Conservation (phyloP, 345 rosid species). For the Moringa oleifera region DNA sequence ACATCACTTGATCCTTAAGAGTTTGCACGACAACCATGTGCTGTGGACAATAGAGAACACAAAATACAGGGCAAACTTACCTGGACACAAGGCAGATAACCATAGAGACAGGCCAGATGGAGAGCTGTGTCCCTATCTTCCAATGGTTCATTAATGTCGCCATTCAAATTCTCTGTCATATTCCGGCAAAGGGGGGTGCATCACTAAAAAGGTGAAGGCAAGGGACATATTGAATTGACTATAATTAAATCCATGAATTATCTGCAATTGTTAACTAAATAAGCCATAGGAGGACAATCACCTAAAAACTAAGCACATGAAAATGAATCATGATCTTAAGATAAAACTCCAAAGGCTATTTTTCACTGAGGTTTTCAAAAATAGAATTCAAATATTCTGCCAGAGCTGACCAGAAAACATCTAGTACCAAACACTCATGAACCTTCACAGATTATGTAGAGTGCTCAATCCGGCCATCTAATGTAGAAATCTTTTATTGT, state of each 20-base stretch:
- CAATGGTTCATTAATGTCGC: constrained; percentile 70
- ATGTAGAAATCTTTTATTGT: too few species aligned
- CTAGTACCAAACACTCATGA: too few species aligned
- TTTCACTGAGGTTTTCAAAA: background rate
- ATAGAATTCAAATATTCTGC: background rate
- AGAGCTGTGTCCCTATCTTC: constrained; percentile 94
- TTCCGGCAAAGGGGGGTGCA: constrained; percentile 2
- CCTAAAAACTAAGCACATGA: background rate
- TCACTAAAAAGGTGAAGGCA: background rate
- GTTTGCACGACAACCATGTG: constrained; percentile 1
- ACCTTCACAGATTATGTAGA: too few species aligned
- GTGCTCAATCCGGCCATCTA: too few species aligned
- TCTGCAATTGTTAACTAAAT: background rate
- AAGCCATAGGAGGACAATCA: background rate
- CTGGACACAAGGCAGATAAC: constrained; percentile 76
- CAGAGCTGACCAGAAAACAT: too few species aligned
- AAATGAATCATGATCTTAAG: background rate
- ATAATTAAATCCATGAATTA: background rate
- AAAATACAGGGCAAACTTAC: constrained; percentile 28
- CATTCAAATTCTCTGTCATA: constrained; percentile 58
- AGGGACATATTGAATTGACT: background rate
- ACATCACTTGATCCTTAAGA: background rate
- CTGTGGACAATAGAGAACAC: background rate
- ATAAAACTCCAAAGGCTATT: background rate
- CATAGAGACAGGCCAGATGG: constrained; percentile 87